Evolutionary conservation across 768 basidiomycete species (phyloP), one percentile per base, ranked within the genome.

Genomic region (Gelatoporia subvermispora): DNA sequence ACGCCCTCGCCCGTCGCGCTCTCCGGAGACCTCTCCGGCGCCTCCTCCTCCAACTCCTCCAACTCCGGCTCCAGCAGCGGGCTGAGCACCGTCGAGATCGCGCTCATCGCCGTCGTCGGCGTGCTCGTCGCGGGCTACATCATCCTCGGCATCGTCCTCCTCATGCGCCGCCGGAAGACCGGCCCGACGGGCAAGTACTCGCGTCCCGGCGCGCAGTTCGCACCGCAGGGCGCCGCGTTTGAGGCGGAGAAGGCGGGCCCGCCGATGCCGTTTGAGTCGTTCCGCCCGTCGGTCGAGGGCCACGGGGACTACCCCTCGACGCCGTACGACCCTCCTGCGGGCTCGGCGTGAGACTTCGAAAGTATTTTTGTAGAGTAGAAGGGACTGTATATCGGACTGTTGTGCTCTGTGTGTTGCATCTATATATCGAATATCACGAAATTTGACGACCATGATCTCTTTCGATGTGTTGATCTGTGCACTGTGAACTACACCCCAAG

Each of bases 111-210:
- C 34, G 45, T 58, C 52, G 56, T 60, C 43, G 43, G 52, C 41
- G 48, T 50, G 31, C 55, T 57, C 53, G 54, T 45, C 41, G 22
- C 47, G 35, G 59, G 59, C 22, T 60, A 60, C 53, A 18, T 60
- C 52, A 53, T 45, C 25, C 37, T 60, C 25, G 59, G 51, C 11
- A 50, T 38, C 21, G 37, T 60, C 43, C 58, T 46, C 40, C 35
- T 53, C 45, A 45, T 49, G n/a, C 22, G 41, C 45, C 52, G 59
- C 24, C 49, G 42, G 17, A 40, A 41, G 3, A 38, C 23, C 2
- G 38, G 18, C 18, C 28, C 18, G 38, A 25, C 47, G 21, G 39
- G 37, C 9, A 45, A 48, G 43, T 57, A 51, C 50, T 45, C 49
- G 25, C 56, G 56, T 34, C 56, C 56, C 25, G 50, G 53, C 17